Evolutionary conservation across 2,329 filamentous ascomycete species (phyloP), one percentile per base, ranked within the genome.

Genomic region (Beauveria sp.): DNA sequence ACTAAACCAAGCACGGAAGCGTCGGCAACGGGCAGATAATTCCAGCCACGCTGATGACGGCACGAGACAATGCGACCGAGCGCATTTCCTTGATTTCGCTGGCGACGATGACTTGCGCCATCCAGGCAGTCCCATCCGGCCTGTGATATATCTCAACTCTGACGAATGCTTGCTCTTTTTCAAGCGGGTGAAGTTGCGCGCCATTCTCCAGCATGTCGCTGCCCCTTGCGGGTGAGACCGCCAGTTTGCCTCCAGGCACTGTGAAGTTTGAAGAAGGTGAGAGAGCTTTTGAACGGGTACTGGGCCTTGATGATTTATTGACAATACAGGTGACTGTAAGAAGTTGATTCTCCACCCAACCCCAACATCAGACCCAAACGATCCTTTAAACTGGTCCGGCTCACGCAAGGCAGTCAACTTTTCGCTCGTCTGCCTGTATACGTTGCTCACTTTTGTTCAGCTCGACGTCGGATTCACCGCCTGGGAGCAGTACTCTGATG

Each of bases 351-450:
- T 70, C 3, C 57, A 67, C 0, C 69, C 69, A 0, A 61, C 54
- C 1, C 68, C 69, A 0, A 66, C 63, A 7, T 28, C 57, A 4
- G 67, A 70, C 34, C 77, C 78, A 8, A 76, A 79, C 9, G 86
- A 90, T 66, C 87, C 88, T 0, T 78, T 81, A 63, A 88, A 88
- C 68, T 90, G 88, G 87, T 72, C 81, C 2, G 28, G 52, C 8
- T 14, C 10, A 7, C 65, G 68, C 22, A 69, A 69, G 38, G 42
- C 53, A 2, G 51, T 67, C 5, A 62, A 64, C 65, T 62, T 60
- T 79, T 34, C 73, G 40, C 71, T 69, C 55, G 66, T 70, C 26
- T 68, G 66, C 34, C 64, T 80, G 31, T 81, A 80, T 63, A 77
- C 75, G 3, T 72, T 80, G 56, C 40, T 63, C n/a, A 60, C 61